phyloP scores from a whole-genome alignment of 208 protist species.

The Herpetomonas muscarum region DNA sequence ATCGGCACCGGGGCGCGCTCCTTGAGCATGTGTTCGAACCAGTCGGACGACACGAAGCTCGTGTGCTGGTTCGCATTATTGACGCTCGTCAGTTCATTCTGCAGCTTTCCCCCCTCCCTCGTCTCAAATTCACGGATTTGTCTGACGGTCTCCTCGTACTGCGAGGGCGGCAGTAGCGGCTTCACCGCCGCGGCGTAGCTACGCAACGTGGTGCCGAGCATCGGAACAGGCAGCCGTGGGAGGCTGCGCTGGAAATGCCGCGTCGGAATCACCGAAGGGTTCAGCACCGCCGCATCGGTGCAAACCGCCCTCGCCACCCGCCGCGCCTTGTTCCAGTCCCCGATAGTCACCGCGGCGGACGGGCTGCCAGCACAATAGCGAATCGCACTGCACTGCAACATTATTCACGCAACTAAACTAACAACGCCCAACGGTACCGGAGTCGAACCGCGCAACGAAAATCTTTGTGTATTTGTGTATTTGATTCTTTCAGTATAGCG shows the following conservation, averaged over 20 bases:
- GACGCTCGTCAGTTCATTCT: slow-evolving; percentile 67
- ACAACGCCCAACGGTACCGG: too few relatives aligned
- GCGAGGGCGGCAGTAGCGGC: slow-evolving; percentile 45
- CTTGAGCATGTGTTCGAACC: slow-evolving; percentile 59
- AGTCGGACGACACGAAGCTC: slow-evolving; percentile 79
- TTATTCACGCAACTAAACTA: too few relatives aligned
- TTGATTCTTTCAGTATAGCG: too few relatives aligned
- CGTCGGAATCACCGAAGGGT: slow-evolving; percentile 50
- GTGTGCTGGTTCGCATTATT: slow-evolving; percentile 84
- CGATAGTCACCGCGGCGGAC: too few relatives aligned
- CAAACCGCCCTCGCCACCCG: not conserved
- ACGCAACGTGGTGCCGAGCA: slow-evolving; percentile 41
- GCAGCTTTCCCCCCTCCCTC: slow-evolving; percentile 41
- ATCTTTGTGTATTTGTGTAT: too few relatives aligned
- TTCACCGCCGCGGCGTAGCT: slow-evolving; percentile 47
- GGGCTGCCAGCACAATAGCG: too few relatives aligned
- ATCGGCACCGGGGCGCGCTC: slow-evolving; percentile 65
- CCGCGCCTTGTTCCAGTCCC: not conserved
- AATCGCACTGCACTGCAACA: too few relatives aligned
- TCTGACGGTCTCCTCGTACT: slow-evolving; percentile 30
- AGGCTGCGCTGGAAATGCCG: slow-evolving; percentile 81
- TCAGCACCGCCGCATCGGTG: slow-evolving; percentile 10
- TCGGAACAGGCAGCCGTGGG: slow-evolving; percentile 68
- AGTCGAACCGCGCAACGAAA: too few relatives aligned
- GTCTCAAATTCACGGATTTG: slow-evolving; percentile 48